Conservation (phyloP, 1,284 basidiomycete genomes). For the Austroboletus niveus region DNA sequence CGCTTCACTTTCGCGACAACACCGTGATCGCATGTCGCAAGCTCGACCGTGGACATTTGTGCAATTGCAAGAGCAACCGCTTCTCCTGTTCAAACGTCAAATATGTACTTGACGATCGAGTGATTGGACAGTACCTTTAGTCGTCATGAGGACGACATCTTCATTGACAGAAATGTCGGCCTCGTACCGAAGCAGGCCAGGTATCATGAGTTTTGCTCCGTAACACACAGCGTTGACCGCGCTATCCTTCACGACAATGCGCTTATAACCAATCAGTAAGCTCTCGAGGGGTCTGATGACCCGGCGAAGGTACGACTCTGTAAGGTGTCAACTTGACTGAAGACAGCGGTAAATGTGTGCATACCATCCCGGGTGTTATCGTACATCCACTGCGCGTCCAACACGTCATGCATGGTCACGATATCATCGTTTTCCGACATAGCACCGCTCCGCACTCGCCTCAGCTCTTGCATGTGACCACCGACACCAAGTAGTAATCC, state of each 20-base stretch:
- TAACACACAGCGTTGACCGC: constrained; percentile 99
- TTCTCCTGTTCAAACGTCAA: constrained; percentile 58
- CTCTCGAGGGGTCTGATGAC: constrained; percentile 95
- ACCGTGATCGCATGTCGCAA: constrained; percentile 97
- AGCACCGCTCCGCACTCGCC: constrained; percentile 93
- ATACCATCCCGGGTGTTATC: constrained; percentile 97
- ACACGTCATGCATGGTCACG: constrained; percentile 99
- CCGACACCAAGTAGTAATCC: constrained; percentile 95
- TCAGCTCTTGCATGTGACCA: constrained; percentile 99
- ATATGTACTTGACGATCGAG: neutral
- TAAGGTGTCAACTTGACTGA: constrained; percentile 7
- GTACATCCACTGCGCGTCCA: constrained; percentile 99
- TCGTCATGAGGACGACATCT: constrained; percentile 99
- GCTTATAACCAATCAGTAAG: constrained; percentile 94
- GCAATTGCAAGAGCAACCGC: constrained; percentile 96
- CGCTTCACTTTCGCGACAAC: constrained; percentile 99
- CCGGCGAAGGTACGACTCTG: constrained; percentile 95
- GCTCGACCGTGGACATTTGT: constrained; percentile 99
- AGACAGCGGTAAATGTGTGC: constrained; percentile 16
- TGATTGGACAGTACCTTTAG: constrained; percentile 66
- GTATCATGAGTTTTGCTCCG: constrained; percentile 99
- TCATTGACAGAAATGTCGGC: constrained; percentile 94
- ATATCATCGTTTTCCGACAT: constrained; percentile 98
- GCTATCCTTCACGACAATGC: constrained; percentile 98
- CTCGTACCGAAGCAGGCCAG: constrained; percentile 96